phyloP scores from a whole-genome alignment of 495 filamentous ascomycete species.

The Lichenothelia convexa region DNA sequence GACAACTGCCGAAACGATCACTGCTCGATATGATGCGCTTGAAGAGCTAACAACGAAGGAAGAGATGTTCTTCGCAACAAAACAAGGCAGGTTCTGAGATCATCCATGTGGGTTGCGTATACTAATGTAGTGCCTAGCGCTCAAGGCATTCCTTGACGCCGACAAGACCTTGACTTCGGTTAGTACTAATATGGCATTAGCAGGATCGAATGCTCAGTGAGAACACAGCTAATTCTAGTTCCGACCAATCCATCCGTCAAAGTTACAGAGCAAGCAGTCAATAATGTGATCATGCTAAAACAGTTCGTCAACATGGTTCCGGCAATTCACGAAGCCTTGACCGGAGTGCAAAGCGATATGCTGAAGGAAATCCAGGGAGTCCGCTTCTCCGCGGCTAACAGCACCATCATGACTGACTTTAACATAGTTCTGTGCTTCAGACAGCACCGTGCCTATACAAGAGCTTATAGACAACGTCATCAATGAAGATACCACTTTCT shows the following conservation, averaged over 20 bases:
- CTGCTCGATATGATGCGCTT: constrained; percentile 59
- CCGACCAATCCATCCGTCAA: constrained; percentile 46
- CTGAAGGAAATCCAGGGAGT: constrained; percentile 42
- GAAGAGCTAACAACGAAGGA: constrained; percentile 71
- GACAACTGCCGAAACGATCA: constrained; percentile 43
- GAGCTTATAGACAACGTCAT: constrained; percentile 50
- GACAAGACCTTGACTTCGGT: constrained; percentile 48
- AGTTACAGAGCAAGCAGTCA: constrained; percentile 60
- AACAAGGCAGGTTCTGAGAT: constrained; percentile 31
- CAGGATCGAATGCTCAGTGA: constrained; percentile 13
- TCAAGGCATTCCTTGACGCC: constrained; percentile 56
- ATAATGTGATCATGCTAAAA: constrained; percentile 77
- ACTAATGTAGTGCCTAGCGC: constrained; percentile 25
- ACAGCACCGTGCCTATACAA: constrained; percentile 38
- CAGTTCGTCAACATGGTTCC: constrained; percentile 51
- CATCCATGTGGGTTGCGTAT: not conserved
- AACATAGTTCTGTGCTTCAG: constrained; percentile 41
- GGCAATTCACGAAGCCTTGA: constrained; percentile 49
- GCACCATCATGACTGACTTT: not conserved
- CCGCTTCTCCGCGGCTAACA: not conserved
- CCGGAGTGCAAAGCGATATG: constrained; percentile 43
- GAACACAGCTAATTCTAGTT: constrained; percentile 51
- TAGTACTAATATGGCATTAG: constrained; percentile 6
- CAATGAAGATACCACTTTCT: constrained; percentile 64
- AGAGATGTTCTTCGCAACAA: constrained; percentile 66